Evolutionary conservation across 768 basidiomycete genomes (phyloP).

Genomic region (Arthromyces matolae): DNA sequence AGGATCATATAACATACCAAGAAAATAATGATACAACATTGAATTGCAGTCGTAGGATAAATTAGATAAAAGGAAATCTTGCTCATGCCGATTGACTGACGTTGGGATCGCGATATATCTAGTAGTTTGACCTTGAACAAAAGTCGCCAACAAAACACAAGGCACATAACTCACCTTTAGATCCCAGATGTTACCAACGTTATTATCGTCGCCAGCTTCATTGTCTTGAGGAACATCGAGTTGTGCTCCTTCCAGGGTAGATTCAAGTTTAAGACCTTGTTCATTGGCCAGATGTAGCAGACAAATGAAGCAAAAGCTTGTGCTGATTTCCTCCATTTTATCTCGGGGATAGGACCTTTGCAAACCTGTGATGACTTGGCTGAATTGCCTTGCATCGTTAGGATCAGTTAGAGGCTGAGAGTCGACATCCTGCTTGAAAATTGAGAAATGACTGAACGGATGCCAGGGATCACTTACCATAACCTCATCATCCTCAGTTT

Average conservation of each 20-base stretch:
- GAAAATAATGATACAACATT: conserved; percentile 17
- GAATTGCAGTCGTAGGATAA: conserved; percentile 11
- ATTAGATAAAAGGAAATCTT: conserved; percentile 17
- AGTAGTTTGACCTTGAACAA: too few species aligned
- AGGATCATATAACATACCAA: background rate
- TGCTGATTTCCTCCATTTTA: conserved; percentile 97
- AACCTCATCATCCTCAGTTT: conserved; percentile 37
- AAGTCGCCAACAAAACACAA: background rate
- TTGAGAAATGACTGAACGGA: background rate
- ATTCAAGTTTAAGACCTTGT: conserved; percentile 82
- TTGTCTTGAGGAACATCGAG: conserved; percentile 30
- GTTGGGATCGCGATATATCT: conserved; percentile 48
- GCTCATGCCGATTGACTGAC: conserved; percentile 37
- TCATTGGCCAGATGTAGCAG: conserved; percentile 95
- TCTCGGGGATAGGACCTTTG: conserved; percentile 82
- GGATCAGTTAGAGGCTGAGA: conserved; percentile 53
- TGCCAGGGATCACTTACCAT: conserved; percentile 44
- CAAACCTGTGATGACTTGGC: conserved; percentile 78
- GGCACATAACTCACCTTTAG: conserved; percentile 49
- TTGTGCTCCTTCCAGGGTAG: conserved; percentile 33
- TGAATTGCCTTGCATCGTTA: conserved; percentile 64
- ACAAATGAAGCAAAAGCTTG: conserved; percentile 99
- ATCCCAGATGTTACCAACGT: conserved; percentile 71
- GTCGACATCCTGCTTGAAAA: conserved; percentile 49
- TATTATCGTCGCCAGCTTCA: conserved; percentile 37